These are phyloP conservation scores for Macrophomina pseudophaseolina DNA, from an alignment of 2,329 filamentous ascomycete genomes.

Conservation along the genomic window DNA sequence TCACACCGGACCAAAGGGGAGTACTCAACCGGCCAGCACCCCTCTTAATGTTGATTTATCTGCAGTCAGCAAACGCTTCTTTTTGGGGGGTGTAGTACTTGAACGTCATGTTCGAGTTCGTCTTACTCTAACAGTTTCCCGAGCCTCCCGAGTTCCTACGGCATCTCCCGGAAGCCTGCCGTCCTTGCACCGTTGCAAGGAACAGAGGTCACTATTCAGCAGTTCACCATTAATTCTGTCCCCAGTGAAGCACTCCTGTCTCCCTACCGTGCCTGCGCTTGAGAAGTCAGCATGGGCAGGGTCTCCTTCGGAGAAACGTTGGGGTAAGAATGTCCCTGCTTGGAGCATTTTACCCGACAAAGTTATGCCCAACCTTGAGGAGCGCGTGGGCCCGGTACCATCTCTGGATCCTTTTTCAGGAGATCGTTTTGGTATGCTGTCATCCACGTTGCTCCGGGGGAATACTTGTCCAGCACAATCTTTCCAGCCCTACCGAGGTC, in stretches of 20 bases:
- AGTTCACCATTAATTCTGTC: no score
- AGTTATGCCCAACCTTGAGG: background rate
- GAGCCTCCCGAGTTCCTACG: background rate
- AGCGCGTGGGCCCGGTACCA: background rate
- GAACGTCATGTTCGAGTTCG: slow-evolving; percentile 38
- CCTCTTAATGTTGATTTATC: slow-evolving; percentile 29
- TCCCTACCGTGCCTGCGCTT: no score
- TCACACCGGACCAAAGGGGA: background rate
- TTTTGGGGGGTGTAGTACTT: slow-evolving; percentile 37
- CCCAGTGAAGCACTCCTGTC: no score
- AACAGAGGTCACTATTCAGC: background rate
- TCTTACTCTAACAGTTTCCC: slow-evolving; percentile 31
- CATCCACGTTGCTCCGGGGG: background rate
- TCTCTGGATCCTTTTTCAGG: background rate
- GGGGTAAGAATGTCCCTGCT: slow-evolving; percentile 11
- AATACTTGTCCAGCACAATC: background rate
- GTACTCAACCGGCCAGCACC: background rate
- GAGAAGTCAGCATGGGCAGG: no score
- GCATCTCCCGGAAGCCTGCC: background rate
- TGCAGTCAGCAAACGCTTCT: slow-evolving; percentile 31
- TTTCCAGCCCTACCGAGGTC: background rate
- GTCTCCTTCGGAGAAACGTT: background rate
- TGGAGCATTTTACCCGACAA: background rate
- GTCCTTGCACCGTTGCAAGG: background rate
- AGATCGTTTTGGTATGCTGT: background rate